Evolutionary conservation across 1,284 basidiomycete species (phyloP), one percentile per base, ranked within the genome.

Genomic region (Volvariella surrecta): DNA sequence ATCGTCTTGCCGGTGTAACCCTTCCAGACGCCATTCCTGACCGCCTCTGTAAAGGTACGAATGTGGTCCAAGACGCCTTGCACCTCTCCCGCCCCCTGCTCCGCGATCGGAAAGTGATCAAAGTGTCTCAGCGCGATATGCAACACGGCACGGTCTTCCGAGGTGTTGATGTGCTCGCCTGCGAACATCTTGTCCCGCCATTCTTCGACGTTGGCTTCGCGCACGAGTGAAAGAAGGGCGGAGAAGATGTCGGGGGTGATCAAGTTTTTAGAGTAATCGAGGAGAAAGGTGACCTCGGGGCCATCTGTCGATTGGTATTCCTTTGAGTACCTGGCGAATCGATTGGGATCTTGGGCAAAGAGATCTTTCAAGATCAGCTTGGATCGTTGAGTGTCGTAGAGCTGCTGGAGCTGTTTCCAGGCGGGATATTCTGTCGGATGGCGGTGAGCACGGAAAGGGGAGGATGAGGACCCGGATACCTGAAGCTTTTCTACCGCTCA

Each of bases 241-340:
- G 73, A 66, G 48, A 92, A 75, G 61, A 98, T 81, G 49, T 89
- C 81, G 55, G 91, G 73, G 49, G 89, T 92, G 73, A 98, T 79
- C 50, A 98, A 68, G 68, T 99, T 97, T 72, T 99, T 99, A 58
- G 91, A 95, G 69, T 88, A 96, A 68, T 99, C 95, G 58, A 97
- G 76, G 49, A 99, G 77, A 67, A 99, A 76, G 43, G 84, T 83
- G 45, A 86, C 82, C 49, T 79, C 72, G 24, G 82, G 74, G 39
- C 79, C 77, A 32, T 74, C 73, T 4, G 70, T 63, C 43, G 83
- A 78, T 47, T 69, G 74, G 69, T 91, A 99, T 51, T 82, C 72
- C 49, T 74, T 75, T 40, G 89, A 93, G 70, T 89, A 89, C 60
- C 84, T 89, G 48, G 76, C 61, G 72, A 97, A 99, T 48, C 96